phyloP scores from a whole-genome alignment of 1,284 basidiomycete species.

The Paramarasmius palmivorus region DNA sequence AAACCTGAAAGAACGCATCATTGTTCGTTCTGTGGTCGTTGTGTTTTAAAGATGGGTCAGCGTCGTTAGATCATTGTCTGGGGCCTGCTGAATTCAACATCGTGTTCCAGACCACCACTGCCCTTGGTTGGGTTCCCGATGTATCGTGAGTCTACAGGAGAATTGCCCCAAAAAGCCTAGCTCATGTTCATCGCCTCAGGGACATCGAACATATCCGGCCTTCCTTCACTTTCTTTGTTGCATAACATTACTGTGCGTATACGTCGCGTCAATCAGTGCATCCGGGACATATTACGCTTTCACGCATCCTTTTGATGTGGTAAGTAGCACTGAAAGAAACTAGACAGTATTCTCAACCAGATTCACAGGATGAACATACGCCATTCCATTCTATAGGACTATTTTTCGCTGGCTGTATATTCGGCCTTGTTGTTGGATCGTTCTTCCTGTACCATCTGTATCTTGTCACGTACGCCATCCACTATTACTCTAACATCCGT shows the following conservation, averaged over 20 bases:
- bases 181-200: constrained; percentile 41
- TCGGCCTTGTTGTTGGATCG: constrained; percentile 72
- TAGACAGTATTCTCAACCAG: constrained; percentile 7
- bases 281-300: constrained; percentile 70
- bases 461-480: constrained; percentile 64
- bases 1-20: constrained; percentile 88
- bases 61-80: constrained; percentile 10
- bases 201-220: constrained; percentile 82
- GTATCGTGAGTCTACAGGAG: constrained; percentile 55
- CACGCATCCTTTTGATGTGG: constrained; percentile 56
- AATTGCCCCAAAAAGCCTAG: background rate
- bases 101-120: constrained; percentile 80
- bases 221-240: constrained; percentile 83
- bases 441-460: constrained; percentile 82
- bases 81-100: constrained; percentile 15
- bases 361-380: constrained; percentile 55
- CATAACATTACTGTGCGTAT: constrained; percentile 63
- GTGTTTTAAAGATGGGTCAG: constrained; percentile 85
- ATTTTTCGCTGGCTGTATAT: constrained; percentile 59
- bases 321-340: constrained; percentile 33
- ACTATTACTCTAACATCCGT: too few relatives aligned
- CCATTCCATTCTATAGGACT: constrained; percentile 76
- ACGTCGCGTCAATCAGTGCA: constrained; percentile 58
- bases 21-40: constrained; percentile 74
- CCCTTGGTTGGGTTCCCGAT: constrained; percentile 80